Conservation (phyloP, 1,139 yeast species). For the Hemisphaericaspora subhashii region DNA sequence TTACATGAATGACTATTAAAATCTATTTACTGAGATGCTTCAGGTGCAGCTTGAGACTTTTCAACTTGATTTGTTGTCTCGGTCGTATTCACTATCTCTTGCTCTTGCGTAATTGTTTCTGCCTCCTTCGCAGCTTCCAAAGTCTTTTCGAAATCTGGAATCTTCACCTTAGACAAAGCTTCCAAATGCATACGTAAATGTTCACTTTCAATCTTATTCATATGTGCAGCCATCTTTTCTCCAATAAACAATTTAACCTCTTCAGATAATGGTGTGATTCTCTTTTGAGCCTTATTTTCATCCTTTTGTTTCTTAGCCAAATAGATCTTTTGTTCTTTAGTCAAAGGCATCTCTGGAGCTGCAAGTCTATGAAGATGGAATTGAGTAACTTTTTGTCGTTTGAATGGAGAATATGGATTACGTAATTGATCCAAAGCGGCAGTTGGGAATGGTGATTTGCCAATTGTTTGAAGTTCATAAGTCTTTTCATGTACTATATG, state of each 20-base stretch:
- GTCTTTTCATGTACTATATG: slow-evolving; percentile 70
- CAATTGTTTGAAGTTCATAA: slow-evolving; percentile 67
- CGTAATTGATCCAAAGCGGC: slow-evolving; percentile 70
- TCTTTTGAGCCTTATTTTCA: slow-evolving; percentile 38
- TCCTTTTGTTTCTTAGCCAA: slow-evolving; percentile 53
- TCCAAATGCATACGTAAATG: slow-evolving; percentile 42
- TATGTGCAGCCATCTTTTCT: slow-evolving; percentile 58
- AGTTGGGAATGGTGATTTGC: slow-evolving; percentile 66
- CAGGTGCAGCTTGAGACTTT: not conserved
- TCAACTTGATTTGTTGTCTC: no score
- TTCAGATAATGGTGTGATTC: slow-evolving; percentile 53
- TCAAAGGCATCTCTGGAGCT: slow-evolving; percentile 77
- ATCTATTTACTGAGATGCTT: slow-evolving; percentile 1
- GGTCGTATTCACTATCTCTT: no score
- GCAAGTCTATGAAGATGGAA: slow-evolving; percentile 62
- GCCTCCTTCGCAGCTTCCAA: slow-evolving; percentile 8
- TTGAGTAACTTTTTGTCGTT: slow-evolving; percentile 55
- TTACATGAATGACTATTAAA: not conserved
- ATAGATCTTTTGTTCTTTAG: slow-evolving; percentile 63
- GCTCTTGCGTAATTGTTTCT: no score
- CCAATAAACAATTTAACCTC: slow-evolving; percentile 76
- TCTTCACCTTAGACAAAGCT: slow-evolving; percentile 29
- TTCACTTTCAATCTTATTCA: slow-evolving; percentile 43
- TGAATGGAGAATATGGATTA: slow-evolving; percentile 65
- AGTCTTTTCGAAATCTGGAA: slow-evolving; percentile 36